Conservation (phyloP, 345 rosid species). For the Sisymbrium irio region DNA sequence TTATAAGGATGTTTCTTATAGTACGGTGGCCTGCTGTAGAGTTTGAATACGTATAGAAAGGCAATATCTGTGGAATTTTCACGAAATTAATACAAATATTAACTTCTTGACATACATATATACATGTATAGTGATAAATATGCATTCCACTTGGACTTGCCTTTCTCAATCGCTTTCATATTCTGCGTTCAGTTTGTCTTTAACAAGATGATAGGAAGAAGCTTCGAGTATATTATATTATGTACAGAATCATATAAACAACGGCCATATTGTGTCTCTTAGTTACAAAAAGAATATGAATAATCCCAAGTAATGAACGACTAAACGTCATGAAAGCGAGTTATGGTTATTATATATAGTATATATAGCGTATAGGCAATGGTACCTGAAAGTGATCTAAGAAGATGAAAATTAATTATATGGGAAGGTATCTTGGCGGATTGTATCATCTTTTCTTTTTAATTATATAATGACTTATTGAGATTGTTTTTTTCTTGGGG, state of each 20-base stretch:
- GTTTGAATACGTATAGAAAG: neutral
- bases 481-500: neutral
- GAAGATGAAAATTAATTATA: conserved; percentile 8
- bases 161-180: neutral
- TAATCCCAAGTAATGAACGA: conserved; percentile 4
- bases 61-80: neutral
- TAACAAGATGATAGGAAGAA: conserved; percentile 15
- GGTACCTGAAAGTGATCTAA: conserved; percentile 16
- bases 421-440: conserved; percentile 29
- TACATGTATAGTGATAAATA: neutral
- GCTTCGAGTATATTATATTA: conserved; percentile 19
- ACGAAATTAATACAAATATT: neutral
- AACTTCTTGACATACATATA: neutral
- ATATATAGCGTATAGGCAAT: conserved; percentile 25
- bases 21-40: neutral
- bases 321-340: conserved; percentile 31
- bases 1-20: neutral
- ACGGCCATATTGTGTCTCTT: conserved; percentile 1
- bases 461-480: neutral
- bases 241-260: neutral
- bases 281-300: conserved; percentile 5
- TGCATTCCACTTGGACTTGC: neutral
- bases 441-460: neutral
- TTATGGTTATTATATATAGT: conserved; percentile 6
- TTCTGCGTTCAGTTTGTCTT: neutral